Conservation (phyloP, 2,329 filamentous ascomycete genomes). For the Thermomyces lanuginosus region DNA sequence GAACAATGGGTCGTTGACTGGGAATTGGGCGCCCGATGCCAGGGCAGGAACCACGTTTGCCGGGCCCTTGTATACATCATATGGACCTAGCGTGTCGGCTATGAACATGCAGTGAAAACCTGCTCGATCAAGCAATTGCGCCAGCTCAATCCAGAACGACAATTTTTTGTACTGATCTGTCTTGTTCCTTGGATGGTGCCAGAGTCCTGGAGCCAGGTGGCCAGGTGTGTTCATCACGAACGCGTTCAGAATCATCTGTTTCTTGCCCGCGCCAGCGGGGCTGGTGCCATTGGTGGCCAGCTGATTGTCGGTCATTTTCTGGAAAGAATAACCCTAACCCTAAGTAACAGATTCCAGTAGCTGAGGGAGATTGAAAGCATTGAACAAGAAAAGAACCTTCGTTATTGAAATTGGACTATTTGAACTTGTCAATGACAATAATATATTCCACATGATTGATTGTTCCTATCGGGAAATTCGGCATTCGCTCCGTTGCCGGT, state of each 20-base stretch:
- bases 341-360: no score
- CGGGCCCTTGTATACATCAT: conserved; percentile 32
- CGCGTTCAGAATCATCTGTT: conserved; percentile 23
- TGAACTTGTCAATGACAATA: no score
- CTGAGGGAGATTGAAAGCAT: no score
- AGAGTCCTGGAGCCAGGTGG: conserved; percentile 24
- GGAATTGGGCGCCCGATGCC: conserved; percentile 26
- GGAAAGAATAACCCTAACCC: no score
- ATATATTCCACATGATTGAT: no score
- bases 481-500: no score
- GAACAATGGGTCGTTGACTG: conserved; percentile 27
- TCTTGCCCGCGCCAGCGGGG: conserved; percentile 2
- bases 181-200: conserved; percentile 14
- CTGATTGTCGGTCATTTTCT: no score
- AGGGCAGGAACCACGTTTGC: conserved; percentile 24
- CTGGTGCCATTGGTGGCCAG: no score
- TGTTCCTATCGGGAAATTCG: no score
- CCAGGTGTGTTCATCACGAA: conserved; percentile 34
- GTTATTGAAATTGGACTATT: no score
- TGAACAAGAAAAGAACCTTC: no score
- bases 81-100: conserved; percentile 33
- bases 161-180: conserved; percentile 28
- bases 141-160: conserved; percentile 32
- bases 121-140: conserved; percentile 31
- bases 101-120: conserved; percentile 38